Conservation (phyloP, 2,329 filamentous ascomycete species). For the Colletotrichum shisoi region DNA sequence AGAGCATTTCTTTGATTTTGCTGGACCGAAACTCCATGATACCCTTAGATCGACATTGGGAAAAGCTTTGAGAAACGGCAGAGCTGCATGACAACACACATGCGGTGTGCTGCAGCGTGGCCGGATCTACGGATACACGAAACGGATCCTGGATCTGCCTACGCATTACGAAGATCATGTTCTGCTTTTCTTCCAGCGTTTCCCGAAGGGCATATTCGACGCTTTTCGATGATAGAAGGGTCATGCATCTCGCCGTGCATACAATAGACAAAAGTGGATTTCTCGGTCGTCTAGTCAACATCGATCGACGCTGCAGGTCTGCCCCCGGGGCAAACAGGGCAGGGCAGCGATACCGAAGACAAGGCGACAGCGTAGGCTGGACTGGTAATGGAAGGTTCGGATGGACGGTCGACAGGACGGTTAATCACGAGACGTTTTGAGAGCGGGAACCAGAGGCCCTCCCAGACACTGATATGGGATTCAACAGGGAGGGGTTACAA, state of each 20-base stretch:
- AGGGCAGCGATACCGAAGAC: slow-evolving; percentile 45
- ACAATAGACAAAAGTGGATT: slow-evolving; percentile 73
- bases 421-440: slow-evolving; percentile 42
- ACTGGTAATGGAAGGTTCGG: slow-evolving; percentile 41
- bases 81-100: slow-evolving; percentile 40
- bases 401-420: slow-evolving; percentile 40
- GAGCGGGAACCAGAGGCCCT: slow-evolving; percentile 51
- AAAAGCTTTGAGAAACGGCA: slow-evolving; percentile 43
- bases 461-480: slow-evolving; percentile 51
- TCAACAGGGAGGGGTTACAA: slow-evolving; percentile 43
- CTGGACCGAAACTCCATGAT: slow-evolving; percentile 44
- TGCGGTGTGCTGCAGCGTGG: slow-evolving; percentile 35
- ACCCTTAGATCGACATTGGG: slow-evolving; percentile 44
- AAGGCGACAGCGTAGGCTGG: slow-evolving; percentile 40
- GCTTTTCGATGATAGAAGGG: slow-evolving; percentile 50
- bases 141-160: slow-evolving; percentile 39
- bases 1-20: slow-evolving; percentile 42
- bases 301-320: slow-evolving; percentile 47
- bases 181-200: slow-evolving; percentile 48
- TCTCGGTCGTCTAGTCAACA: slow-evolving; percentile 65
- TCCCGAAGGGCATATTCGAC: slow-evolving; percentile 49
- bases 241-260: slow-evolving; percentile 50
- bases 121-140: slow-evolving; percentile 38
- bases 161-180: slow-evolving; percentile 46
- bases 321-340: slow-evolving; percentile 41